Base-by-base conservation (phyloP, 179 eudicot species). In the Beta corolliflora region DNA sequence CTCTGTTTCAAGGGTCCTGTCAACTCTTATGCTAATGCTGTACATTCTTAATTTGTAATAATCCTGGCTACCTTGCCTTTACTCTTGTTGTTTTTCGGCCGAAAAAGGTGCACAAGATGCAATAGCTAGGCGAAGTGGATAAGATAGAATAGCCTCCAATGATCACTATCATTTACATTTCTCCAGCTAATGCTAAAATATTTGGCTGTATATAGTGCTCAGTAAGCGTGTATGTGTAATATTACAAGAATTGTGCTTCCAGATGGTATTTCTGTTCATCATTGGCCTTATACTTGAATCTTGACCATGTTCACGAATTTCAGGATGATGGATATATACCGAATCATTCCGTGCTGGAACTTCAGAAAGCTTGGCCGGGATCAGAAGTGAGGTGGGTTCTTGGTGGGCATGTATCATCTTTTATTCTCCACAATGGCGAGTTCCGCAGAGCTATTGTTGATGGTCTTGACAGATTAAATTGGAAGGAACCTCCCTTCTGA, bases 301-400 rank as follows among this genome's bases (percentile, higher is more conserved):
- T 13, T 68, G 66, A 50, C n/a, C 31, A 48, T 41, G 54, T 71
- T 21, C 10, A 46, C 76, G 77, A 45, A 50, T 84, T 85, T 81
- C 88, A 94, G 99, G 99, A 96, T 87, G 99, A 96, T 77, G 99
- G 99, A 55, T 96, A 94, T 84, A 92, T 96, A 77, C 99, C 99
- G 46, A 94, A 91, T 75, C 99, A 91, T 90, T 94, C 99, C 0
- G 98, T 96, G 48, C 76, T 94, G 86, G 97, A 96, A 85, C 96
- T 96, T 77, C 93, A 96, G 88, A 92, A 85, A 84, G 99, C 99
- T 18, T 96, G 99, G 99, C 99, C 99, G 2, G 97, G 99, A 19
- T 96, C 98, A 18, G 99, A 96, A 90, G 97, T 96, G 87, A 94
- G 99, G 85, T 96, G 99, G 99, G 99, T 96, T 65, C 89, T 82